Evolutionary conservation across 1,284 basidiomycete species (phyloP), one percentile per base, ranked within the genome.

Genomic region (Rhodotorula sp.): DNA sequence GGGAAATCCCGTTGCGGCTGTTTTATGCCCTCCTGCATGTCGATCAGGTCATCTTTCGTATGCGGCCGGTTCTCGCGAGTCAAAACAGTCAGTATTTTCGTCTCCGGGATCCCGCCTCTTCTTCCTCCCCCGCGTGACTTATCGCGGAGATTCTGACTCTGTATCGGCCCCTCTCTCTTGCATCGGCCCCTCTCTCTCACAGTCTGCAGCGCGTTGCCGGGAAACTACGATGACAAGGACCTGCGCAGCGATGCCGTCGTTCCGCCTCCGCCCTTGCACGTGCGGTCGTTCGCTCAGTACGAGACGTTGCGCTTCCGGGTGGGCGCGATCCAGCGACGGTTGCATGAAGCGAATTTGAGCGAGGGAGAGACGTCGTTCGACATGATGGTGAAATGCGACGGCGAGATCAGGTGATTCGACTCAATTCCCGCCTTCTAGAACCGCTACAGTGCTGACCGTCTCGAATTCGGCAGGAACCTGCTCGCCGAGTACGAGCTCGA

Each of bases 151-250:
- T n/a, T 10, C 22, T 24, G 37, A 42, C 37, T 42, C 14, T 42
- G 37, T 42, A 26, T 30, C 29, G 12, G 29, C 6, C 48, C 20
- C 10, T 24, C n/a, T 8, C 12, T n/a, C 29, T 3, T 2, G 22
- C 51, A 24, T 53, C 51, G 6, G 26, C 12, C 45, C 12, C 18
- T 49, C n/a, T 8, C 17, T 24, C 26, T 3, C 2, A 10, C 51
- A 69, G 70, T 75, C 26, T 64, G 69, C 37, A 67, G 64, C 53
- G 65, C 67, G 6, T 46, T 69, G 17, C 72, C 74, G 1, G 70
- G 72, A 37, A 75, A 75, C 57, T 72, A 51, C 20, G 54, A 74
- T 44, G 74, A 75, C 62, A 45, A 54, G 12, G 74, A 75, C 49
- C 58, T 75, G 4, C 10, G 37, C 14, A 26, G 44, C 45, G 69